Conservation (phyloP, 805 yeast species). For the Candida ovalis region DNA sequence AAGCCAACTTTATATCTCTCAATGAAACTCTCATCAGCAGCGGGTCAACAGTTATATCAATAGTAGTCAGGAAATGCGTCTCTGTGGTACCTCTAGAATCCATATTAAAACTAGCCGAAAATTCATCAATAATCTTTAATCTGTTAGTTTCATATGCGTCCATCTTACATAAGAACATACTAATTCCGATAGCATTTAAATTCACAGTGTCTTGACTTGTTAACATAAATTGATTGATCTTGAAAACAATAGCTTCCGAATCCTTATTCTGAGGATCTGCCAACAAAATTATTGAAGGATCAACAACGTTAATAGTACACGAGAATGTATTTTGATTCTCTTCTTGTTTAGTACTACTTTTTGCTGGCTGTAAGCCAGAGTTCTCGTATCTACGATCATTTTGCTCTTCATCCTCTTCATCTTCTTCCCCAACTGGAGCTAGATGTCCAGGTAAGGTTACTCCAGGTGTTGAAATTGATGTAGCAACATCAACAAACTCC, state of each 20-base stretch:
- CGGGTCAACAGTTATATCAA: conserved; percentile 75
- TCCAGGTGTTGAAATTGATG: not conserved
- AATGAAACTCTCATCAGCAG: conserved; percentile 76
- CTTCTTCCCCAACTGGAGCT: not conserved
- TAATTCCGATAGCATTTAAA: conserved; percentile 70
- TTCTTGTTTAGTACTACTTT: conserved; percentile 1
- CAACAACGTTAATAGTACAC: conserved; percentile 63
- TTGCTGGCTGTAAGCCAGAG: not conserved
- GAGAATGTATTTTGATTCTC: conserved; percentile 32
- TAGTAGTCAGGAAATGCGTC: conserved; percentile 53
- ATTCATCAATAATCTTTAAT: conserved; percentile 82
- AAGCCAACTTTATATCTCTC: conserved; percentile 80
- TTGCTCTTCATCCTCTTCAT: conserved; percentile 11
- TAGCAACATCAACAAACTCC: conserved; percentile 49
- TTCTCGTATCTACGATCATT: conserved; percentile 4
- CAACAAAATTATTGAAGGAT: conserved; percentile 71
- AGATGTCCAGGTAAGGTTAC: not conserved
- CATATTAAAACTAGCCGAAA: conserved; percentile 69
- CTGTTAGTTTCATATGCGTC: conserved; percentile 55
- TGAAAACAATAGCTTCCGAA: conserved; percentile 88
- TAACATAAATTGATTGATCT: conserved; percentile 71
- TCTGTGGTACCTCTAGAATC: conserved; percentile 67
- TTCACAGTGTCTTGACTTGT: conserved; percentile 66
- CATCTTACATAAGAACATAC: conserved; percentile 83
- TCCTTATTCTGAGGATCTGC: conserved; percentile 69